Percentiles rank a stretch among this genome's conserved stretches.
Conservation (phyloP, 257 asterid genomes). For the Rehmannia glutinosa region DNA sequence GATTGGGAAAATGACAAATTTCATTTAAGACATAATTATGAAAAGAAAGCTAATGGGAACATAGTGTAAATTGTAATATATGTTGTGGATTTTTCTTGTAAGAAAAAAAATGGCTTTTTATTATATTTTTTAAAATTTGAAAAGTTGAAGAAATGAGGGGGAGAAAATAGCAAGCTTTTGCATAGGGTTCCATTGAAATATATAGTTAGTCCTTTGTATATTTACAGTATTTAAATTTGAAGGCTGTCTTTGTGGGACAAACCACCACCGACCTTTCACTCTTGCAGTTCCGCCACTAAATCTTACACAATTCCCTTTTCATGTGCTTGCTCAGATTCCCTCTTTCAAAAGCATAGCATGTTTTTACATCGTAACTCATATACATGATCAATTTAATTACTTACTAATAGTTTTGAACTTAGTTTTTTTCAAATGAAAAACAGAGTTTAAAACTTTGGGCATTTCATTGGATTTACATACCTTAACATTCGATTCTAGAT, state of each 20-base stretch:
- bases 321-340: slow-evolving; percentile 30
- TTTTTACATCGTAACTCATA: too few species aligned
- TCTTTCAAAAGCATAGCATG: slow-evolving; percentile 19
- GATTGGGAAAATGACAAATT: slow-evolving; percentile 5
- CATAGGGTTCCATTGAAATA: slow-evolving; percentile 63
- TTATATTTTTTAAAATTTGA: neutral
- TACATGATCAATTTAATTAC: too few species aligned
- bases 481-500: too few species aligned
- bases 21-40: too few species aligned
- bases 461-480: too few species aligned
- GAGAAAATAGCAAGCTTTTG: slow-evolving; percentile 32
- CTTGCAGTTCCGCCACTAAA: slow-evolving; percentile 11
- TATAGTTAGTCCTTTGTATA: slow-evolving; percentile 16
- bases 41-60: too few species aligned
- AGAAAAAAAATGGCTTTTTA: too few species aligned
- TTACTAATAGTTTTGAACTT: too few species aligned
- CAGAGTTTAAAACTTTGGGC: too few species aligned
- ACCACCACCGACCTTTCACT: slow-evolving; percentile 54
- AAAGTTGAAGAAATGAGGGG: slow-evolving; percentile 20
- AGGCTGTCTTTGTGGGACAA: slow-evolving; percentile 82
- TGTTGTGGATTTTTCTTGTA: too few species aligned
- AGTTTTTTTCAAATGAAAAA: too few species aligned
- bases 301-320: slow-evolving; percentile 17
- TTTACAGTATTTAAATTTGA: slow-evolving; percentile 28
- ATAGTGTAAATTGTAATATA: too few species aligned